These are phyloP conservation scores for Crithidia expoeki DNA, from an alignment of 208 protist genomes.

Conservation along the genomic window DNA sequence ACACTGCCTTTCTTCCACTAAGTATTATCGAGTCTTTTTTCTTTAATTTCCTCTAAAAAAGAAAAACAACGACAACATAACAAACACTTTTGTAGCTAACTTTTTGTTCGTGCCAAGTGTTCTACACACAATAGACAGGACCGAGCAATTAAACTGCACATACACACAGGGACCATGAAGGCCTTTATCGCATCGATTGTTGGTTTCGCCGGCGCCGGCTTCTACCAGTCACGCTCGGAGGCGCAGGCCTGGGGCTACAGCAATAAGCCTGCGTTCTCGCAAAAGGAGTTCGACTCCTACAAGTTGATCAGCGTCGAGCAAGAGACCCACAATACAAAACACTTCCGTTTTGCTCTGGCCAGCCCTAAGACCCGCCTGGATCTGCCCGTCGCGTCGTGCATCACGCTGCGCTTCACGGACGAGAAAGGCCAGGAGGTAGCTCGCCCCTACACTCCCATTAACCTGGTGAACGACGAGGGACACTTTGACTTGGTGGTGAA, in stretches of 20 bases:
- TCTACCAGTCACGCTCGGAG: constrained; percentile 33
- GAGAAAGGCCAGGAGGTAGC: constrained; percentile 63
- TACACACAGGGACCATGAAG: constrained; percentile 40
- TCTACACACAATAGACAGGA: background rate
- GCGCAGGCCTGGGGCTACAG: constrained; percentile 29
- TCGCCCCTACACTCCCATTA: constrained; percentile 84
- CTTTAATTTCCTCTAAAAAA: background rate
- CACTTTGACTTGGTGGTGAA: constrained; percentile 82
- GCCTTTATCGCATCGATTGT: constrained; percentile 38
- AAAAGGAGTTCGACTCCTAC: constrained; percentile 65
- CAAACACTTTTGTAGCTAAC: background rate
- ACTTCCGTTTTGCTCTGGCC: constrained; percentile 65
- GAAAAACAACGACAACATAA: background rate
- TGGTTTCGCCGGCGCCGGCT: constrained; percentile 37
- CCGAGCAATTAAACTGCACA: background rate
- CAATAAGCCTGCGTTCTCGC: constrained; percentile 55
- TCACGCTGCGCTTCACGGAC: constrained; percentile 65
- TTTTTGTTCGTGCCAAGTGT: background rate
- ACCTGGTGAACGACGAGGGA: constrained; percentile 53
- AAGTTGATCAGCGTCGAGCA: constrained; percentile 56
- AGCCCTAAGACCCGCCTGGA: constrained; percentile 39
- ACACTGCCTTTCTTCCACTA: background rate
- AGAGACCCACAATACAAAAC: constrained; percentile 71
- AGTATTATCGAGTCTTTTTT: constrained; percentile 8
- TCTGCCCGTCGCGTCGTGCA: constrained; percentile 62